Evolutionary conservation across 2,329 filamentous ascomycete species (phyloP), one percentile per base, ranked within the genome.

Genomic region (Penicillium palitans): DNA sequence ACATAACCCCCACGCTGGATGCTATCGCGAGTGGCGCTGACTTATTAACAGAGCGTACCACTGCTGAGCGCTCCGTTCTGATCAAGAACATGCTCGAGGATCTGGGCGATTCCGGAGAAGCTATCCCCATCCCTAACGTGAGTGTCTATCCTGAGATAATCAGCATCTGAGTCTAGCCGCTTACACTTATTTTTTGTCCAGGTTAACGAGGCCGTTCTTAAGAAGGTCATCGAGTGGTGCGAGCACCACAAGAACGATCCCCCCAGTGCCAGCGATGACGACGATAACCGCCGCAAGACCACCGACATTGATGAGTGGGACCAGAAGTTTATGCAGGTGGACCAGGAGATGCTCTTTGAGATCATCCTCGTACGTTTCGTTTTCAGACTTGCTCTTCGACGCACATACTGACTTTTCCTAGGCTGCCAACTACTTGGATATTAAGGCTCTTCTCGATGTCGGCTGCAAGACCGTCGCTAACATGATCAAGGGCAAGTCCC

Each of bases 401-500:
- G 2, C 24, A 57, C 29, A 29, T 41, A 49, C 48, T 60, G 27
- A 62, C 49, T 37, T 24, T 10, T 25, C 52, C 55, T 66, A 95
- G 90, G 95, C 95, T 4, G 91, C 93, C 70, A 99, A 99, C 83
- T 99, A 98, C 77, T 89, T 99, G 60, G 95, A 99, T 68, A 99
- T 99, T 82, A 99, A 98, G 85, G 90, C 92, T 1, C 89, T 99
- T 1, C 88, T 99, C 29, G 95, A 99, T 66, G 93, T 98, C 60
- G 95, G 95, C 62, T 99, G 95, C 87, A 99, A 99, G 86, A 99
- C 95, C 0, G 95, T 99, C 17, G 95, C 95, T 62, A 99, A 99
- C 81, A 99, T 99, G 95, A 99, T 99, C 84, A 99, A 99, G 90
- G 95, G 95, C 80, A 99, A 99, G 84, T 96, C 92, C 0, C 95